A percentile compares a stretch with the other conserved stretches of the same genome.
Conservation (phyloP, 1,284 basidiomycete species). For the Trichosporon asahii region DNA sequence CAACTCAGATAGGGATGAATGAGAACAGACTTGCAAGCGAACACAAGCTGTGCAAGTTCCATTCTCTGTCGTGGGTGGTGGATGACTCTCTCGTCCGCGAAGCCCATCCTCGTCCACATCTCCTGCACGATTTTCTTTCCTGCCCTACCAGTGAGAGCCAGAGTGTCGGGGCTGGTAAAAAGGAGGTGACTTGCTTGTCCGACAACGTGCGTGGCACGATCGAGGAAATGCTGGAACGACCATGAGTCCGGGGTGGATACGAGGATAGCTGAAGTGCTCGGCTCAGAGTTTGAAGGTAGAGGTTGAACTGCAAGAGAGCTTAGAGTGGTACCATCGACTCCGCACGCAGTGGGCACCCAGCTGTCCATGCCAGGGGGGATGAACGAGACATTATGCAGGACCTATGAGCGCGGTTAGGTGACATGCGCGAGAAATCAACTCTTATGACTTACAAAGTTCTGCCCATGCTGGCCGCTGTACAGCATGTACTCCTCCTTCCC, state of each 20-base stretch:
- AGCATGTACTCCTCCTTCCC: neutral
- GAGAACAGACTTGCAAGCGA: constrained; percentile 7
- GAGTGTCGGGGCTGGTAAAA: neutral
- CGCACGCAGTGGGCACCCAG: neutral
- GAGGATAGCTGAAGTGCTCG: neutral
- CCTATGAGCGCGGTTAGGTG: neutral
- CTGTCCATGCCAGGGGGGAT: neutral
- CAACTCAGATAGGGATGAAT: constrained; percentile 13
- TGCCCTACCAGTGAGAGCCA: neutral
- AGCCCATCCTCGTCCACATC: neutral
- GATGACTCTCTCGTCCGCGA: neutral
- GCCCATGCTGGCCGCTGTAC: neutral
- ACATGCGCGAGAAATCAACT: too few relatives aligned
- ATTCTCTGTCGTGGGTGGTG: neutral
- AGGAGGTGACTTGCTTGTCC: neutral
- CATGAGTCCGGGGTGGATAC: constrained; percentile 12
- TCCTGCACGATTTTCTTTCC: neutral
- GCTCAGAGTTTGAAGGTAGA: neutral
- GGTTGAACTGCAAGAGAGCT: neutral
- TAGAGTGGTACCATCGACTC: neutral
- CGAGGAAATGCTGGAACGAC: constrained; percentile 14
- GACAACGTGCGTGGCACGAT: constrained; percentile 9
- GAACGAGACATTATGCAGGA: neutral
- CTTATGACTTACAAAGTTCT: neutral
- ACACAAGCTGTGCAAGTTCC: neutral